Evolutionary conservation across 768 basidiomycete species (phyloP), one percentile per base, ranked within the genome.

Genomic region (Amanita inopinata): DNA sequence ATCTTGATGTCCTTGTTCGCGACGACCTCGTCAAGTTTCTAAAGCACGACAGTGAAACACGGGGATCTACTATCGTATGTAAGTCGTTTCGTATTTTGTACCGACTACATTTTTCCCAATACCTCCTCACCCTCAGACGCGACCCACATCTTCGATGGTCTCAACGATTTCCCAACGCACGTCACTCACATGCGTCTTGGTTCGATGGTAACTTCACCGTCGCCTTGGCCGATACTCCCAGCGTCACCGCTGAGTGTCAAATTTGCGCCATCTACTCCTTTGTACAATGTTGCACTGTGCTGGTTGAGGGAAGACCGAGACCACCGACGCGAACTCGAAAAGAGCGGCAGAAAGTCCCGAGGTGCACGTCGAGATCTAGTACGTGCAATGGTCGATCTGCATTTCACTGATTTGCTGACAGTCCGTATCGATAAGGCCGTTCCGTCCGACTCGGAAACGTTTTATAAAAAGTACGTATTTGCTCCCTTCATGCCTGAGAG

Each of bases 61-160:
- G 96, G 24, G 75, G 77, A 1, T 87, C 93, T 8, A 96, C 94
- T 9, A 83, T 98, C 43, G 62, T 99, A 40, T 98, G 89, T 77
- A 54, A 53, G 79, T 64, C 30, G 35, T 28, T 24, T n/a, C n/a
- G n/a, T n/a, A n/a, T n/a, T n/a, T n/a, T n/a, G n/a, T n/a, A n/a
- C n/a, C n/a, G n/a, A n/a, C n/a, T n/a, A n/a, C n/a, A n/a, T n/a
- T n/a, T n/a, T n/a, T n/a, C n/a, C n/a, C n/a, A n/a, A n/a, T n/a
- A 46, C 25, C 34, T 6, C 18, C 36, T 40, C 17, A 37, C 38
- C 25, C 46, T 14, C 52, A 92, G 89, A 96, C 63, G 91, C 93
- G 8, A 97, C 93, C 1, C 96, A 99, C 60, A 96, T 99, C 53
- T 96, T 92, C 50, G 94, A 98, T 58, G 94, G 93, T 8, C 62